These are phyloP conservation scores for Thraustochytrium sp. DNA, from an alignment of 352 stramenopile species.

Conservation along the genomic window DNA sequence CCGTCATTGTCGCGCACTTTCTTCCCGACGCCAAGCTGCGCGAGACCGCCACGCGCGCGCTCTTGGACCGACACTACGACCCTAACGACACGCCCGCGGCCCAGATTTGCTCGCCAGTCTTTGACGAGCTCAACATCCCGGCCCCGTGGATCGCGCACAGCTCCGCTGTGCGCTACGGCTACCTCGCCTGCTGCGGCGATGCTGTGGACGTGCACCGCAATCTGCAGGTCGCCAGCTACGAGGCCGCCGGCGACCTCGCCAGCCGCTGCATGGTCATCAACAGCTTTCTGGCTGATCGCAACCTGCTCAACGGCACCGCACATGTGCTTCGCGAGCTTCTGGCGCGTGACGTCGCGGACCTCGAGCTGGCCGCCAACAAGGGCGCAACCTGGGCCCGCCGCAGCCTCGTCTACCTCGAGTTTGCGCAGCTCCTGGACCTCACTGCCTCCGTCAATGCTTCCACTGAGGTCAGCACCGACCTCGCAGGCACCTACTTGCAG, in stretches of 20 bases:
- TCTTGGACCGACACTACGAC: conserved; percentile 60
- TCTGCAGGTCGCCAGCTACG: too few relatives aligned
- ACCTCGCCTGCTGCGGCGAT: too few relatives aligned
- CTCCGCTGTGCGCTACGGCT: background rate
- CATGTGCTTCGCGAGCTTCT: background rate
- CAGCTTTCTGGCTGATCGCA: too few relatives aligned
- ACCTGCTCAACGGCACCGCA: background rate
- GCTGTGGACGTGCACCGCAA: too few relatives aligned
- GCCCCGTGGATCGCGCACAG: background rate
- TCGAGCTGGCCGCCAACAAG: background rate
- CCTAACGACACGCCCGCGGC: background rate
- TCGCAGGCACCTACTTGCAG: background rate
- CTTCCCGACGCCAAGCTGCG: conserved; percentile 62
- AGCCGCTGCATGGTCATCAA: too few relatives aligned
- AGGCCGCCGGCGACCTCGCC: too few relatives aligned
- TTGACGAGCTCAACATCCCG: background rate
- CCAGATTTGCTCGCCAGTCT: background rate
- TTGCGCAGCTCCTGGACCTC: background rate
- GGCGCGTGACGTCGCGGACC: background rate
- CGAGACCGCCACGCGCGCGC: conserved; percentile 56
- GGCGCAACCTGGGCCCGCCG: background rate
- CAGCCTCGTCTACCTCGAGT: conserved; percentile 11
- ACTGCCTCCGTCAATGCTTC: background rate
- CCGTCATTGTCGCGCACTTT: conserved; percentile 69
- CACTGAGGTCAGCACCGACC: background rate